A percentile compares a stretch with the other conserved stretches of the same genome.
phyloP scores from a whole-genome alignment of 2,329 filamentous ascomycete species.

The Pseudogymnoascus sp. region DNA sequence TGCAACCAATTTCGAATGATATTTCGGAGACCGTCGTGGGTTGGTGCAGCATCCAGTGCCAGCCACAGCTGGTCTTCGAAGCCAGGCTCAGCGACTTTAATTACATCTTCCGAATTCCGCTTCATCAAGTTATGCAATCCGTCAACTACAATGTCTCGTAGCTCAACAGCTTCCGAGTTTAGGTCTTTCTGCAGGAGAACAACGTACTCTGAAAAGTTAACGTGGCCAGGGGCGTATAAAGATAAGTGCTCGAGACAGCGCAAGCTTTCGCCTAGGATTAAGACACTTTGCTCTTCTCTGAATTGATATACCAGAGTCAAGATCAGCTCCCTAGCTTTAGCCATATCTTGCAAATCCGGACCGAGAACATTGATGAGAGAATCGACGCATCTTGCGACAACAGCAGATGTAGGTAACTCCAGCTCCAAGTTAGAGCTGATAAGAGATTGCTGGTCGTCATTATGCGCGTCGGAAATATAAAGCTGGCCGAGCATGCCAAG shows the following conservation, averaged over 20 bases:
- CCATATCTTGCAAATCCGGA: conserved; percentile 86
- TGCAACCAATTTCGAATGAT: conserved; percentile 90
- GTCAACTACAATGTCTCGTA: conserved; percentile 75
- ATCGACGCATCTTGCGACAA: conserved; percentile 81
- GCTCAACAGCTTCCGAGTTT: conserved; percentile 55
- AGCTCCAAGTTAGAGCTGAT: conserved; percentile 87
- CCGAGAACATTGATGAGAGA: conserved; percentile 95
- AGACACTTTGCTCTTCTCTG: conserved; percentile 60
- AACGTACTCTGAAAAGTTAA: conserved; percentile 79
- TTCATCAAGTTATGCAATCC: conserved; percentile 95
- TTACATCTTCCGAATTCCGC: conserved; percentile 73
- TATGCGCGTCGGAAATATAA: conserved; percentile 86
- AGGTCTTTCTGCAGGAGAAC: conserved; percentile 71
- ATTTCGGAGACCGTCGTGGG: conserved; percentile 71
- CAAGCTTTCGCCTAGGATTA: conserved; percentile 68
- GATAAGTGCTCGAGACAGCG: conserved; percentile 84
- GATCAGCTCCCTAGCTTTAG: conserved; percentile 86
- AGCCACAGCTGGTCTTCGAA: conserved; percentile 92
- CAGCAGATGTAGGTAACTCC: conserved; percentile 70
- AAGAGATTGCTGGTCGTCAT: conserved; percentile 68
- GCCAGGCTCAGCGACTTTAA: conserved; percentile 63
- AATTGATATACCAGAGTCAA: conserved; percentile 79
- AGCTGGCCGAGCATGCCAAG: conserved; percentile 90
- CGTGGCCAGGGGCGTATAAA: conserved; percentile 79
- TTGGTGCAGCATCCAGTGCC: conserved; percentile 67